Percentiles rank a stretch among this genome's conserved stretches.
Evolutionary conservation across 176 grass and related monocot genomes (phyloP).

Genomic region (Triticum turgidum): DNA sequence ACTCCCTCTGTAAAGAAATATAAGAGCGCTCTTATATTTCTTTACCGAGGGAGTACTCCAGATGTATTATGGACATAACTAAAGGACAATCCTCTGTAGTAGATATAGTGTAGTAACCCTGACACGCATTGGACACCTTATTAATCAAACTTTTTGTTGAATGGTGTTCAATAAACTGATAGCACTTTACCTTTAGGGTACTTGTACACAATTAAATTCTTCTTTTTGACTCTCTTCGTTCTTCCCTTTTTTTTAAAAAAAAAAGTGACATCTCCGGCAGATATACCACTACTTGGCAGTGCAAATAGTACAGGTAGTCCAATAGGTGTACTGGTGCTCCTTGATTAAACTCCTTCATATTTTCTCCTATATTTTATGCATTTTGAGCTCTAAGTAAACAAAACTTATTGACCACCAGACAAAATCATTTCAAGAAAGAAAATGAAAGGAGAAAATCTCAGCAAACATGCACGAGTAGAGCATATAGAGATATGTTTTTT

Average conservation of each 20-base stretch:
- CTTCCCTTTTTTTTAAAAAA: neutral
- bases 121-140: neutral
- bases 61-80: neutral
- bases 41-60: too few species aligned
- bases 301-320: neutral
- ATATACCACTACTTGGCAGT: neutral
- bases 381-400: neutral
- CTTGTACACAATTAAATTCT: conserved; percentile 30
- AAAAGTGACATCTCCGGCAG: neutral
- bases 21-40: too few species aligned
- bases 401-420: neutral
- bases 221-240: neutral
- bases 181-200: conserved; percentile 50
- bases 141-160: conserved; percentile 26
- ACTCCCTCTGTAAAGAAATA: neutral
- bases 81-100: neutral
- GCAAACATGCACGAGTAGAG: neutral
- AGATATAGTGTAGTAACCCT: neutral
- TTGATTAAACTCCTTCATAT: neutral
- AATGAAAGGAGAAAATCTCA: neutral
- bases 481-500: neutral
- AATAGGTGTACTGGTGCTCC: neutral
- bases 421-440: neutral
- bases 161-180: conserved; percentile 3
- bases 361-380: neutral